Conservation (phyloP, 257 asterid species). For the Capsicum chinense region DNA sequence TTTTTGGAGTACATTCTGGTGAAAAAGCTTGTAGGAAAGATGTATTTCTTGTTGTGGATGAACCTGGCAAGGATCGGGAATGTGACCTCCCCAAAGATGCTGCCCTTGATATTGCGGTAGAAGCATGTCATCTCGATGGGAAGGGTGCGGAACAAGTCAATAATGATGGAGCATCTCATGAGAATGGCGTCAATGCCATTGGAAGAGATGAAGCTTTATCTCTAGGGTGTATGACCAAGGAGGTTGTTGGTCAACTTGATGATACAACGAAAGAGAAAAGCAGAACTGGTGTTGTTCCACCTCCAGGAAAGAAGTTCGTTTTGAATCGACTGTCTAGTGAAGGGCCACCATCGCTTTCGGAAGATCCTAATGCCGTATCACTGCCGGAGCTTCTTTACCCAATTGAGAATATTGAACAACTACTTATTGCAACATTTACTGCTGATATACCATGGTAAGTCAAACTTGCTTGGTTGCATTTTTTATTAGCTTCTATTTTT, state of each 20-base stretch:
- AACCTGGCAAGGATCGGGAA: conserved; percentile 39
- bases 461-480: conserved; percentile 30
- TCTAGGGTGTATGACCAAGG: conserved; percentile 31
- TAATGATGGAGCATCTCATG: conserved; percentile 33
- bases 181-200: conserved; percentile 34
- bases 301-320: conserved; percentile 79
- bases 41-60: conserved; percentile 46
- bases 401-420: conserved; percentile 57
- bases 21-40: conserved; percentile 42
- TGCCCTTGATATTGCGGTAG: conserved; percentile 39
- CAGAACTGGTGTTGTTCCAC: conserved; percentile 41
- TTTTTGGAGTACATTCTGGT: conserved; percentile 43
- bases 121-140: conserved; percentile 32
- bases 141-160: conserved; percentile 35
- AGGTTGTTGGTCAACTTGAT: conserved; percentile 37
- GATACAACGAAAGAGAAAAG: conserved; percentile 38
- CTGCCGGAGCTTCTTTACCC: conserved; percentile 83
- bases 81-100: conserved; percentile 36
- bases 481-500: conserved; percentile 5
- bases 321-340: conserved; percentile 63
- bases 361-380: conserved; percentile 56
- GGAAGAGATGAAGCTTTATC: conserved; percentile 33
- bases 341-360: conserved; percentile 48
- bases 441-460: conserved; percentile 78
- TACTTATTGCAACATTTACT: conserved; percentile 87